A percentile compares a stretch with the other conserved stretches of the same genome.
These are phyloP conservation scores for Acanthamoeba triangularis DNA, from an alignment of 208 protist species.

Conservation along the genomic window DNA sequence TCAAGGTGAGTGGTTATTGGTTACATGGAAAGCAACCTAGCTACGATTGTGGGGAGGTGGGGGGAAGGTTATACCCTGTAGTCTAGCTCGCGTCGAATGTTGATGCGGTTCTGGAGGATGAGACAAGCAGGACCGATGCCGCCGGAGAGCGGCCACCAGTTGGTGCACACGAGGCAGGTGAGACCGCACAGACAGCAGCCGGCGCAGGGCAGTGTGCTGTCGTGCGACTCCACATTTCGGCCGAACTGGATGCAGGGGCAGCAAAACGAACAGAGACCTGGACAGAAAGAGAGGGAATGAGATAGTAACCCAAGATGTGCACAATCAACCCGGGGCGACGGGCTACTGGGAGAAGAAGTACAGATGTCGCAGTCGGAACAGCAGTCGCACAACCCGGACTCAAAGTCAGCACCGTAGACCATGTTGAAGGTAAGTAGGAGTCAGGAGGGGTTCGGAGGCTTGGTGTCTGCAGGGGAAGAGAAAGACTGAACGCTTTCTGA, in stretches of 20 bases:
- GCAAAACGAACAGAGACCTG: background rate
- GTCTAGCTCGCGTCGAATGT: background rate
- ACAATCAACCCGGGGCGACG: background rate
- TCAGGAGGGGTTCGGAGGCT: background rate
- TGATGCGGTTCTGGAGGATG: slow-evolving; percentile 6
- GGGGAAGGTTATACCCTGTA: background rate
- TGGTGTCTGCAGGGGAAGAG: background rate
- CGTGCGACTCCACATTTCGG: background rate
- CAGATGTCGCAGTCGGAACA: background rate
- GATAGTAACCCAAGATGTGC: background rate
- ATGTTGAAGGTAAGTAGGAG: background rate
- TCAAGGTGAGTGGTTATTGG: no score
- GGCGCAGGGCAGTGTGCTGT: background rate
- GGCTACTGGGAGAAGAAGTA: background rate
- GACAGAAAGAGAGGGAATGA: background rate
- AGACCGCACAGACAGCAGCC: background rate
- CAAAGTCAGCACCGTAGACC: background rate
- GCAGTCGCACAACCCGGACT: background rate
- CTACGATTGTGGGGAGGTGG: background rate
- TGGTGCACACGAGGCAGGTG: background rate
- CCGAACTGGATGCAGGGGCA: background rate
- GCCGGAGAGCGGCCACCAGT: background rate
- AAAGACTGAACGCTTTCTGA: no score
- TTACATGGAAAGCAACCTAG: no score
- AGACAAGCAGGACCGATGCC: background rate